Base-by-base conservation (phyloP, 2,329 filamentous ascomycete species). In the Chaetomium sp. region DNA sequence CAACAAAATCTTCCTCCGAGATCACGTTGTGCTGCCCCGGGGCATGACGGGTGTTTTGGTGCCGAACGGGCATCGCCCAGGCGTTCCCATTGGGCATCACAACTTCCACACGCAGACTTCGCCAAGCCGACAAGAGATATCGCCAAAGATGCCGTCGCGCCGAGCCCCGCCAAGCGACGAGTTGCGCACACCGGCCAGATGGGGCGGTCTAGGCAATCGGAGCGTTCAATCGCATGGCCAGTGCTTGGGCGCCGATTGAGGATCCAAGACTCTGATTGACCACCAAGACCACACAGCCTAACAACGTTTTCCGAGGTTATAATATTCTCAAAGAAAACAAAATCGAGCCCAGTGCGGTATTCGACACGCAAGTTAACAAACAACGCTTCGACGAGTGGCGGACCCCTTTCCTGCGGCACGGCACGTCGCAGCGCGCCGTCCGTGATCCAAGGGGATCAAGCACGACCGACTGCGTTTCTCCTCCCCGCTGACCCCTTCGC, bases 1-100 rank as follows among this genome's bases (percentile, higher is more conserved):
- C 61, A 62, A 62, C 58, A 36, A 51, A 60, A 60, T 62, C 59
- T 54, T 50, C 27, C 52, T 34, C 42, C 52, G 11, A 55, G 53
- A 58, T 60, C 54, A 60, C 50, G 59, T 58, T 60, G 59, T 37
- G 43, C 54, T 54, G 53, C 59, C 45, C 41, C 42, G 51, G 53
- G 33, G 32, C 51, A 37, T 57, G 54, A 57, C 52, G 56, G 57
- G 59, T 35, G 38, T 49, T 40, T 19, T 40, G 19, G 19, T 27
- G 19, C 19, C 19, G 19, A 27, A 27, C 34, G 52, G 43, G 49
- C 43, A 43, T 9, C 37, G 11, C 44, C 43, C 47, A 52, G 45
- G 52, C 12, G n/a, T 45, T 42, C 58, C 59, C 43, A 61, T 62
- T 62, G 59, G 55, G 48, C 36, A 8, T n/a, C 11, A 42, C 33